These are phyloP conservation scores for Calocybe indica DNA, from an alignment of 768 basidiomycete species.

Conservation along the genomic window DNA sequence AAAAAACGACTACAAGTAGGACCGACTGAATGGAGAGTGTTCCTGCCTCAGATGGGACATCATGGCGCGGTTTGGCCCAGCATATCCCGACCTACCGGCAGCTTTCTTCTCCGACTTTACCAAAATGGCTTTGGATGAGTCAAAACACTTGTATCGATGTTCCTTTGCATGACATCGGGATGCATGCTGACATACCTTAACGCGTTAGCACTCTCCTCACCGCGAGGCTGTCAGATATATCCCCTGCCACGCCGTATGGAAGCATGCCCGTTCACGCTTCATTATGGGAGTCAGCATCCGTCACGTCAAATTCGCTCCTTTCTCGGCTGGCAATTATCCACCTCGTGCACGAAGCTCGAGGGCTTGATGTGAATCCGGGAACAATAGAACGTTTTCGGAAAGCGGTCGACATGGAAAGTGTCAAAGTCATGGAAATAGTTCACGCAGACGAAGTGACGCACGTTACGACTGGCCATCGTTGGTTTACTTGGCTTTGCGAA, in stretches of 20 bases:
- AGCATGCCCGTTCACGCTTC: conserved; percentile 70
- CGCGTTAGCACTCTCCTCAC: conserved; percentile 46
- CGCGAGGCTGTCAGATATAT: conserved; percentile 53
- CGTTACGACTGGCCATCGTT: conserved; percentile 76
- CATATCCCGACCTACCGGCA: conserved; percentile 53
- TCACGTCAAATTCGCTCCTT: conserved; percentile 61
- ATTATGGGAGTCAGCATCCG: conserved; percentile 72
- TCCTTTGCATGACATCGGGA: background rate
- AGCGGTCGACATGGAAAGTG: conserved; percentile 62
- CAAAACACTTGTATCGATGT: conserved; percentile 60
- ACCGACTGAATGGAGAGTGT: no score
- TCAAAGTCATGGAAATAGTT: conserved; percentile 64
- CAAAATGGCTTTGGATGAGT: conserved; percentile 81
- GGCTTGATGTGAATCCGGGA: conserved; percentile 77
- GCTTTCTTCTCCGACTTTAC: conserved; percentile 80
- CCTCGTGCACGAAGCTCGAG: conserved; percentile 79
- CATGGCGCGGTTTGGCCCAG: conserved; percentile 69
- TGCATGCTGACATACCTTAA: background rate
- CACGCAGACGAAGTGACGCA: conserved; percentile 81
- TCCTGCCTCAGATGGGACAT: conserved; percentile 63
- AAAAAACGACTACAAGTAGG: no score
- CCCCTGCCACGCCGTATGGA: conserved; percentile 66
- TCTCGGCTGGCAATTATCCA: conserved; percentile 79
- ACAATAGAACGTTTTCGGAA: conserved; percentile 70
- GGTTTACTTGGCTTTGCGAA: conserved; percentile 76